Conservation (phyloP, 768 basidiomycete genomes). For the Phanerochaete carnosa region DNA sequence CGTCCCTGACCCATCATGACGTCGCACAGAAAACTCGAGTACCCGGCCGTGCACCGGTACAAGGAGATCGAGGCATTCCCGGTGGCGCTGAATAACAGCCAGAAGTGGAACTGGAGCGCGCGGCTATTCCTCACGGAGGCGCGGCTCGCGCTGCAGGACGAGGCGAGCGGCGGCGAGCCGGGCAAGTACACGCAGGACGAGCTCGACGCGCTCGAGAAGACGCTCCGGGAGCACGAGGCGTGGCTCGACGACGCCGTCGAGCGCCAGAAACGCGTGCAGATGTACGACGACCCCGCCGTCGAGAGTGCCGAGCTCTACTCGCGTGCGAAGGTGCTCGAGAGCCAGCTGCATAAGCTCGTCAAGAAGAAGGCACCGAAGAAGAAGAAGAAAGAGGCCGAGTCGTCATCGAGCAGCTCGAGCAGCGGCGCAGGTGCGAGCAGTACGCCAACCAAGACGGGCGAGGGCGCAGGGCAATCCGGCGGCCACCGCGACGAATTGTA, state of each 20-base stretch:
- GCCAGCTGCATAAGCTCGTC: constrained; percentile 61
- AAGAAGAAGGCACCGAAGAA: constrained; percentile 67
- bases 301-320: constrained; percentile 83
- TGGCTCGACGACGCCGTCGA: constrained; percentile 85
- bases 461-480: background rate
- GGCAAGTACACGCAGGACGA: constrained; percentile 89
- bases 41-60: constrained; percentile 82
- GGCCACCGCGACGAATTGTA: constrained; percentile 23
- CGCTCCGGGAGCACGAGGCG: constrained; percentile 71
- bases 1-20: no score
- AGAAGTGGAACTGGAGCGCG: constrained; percentile 87
- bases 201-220: constrained; percentile 71
- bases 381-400: constrained; percentile 51
- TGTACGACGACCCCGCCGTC: constrained; percentile 83
- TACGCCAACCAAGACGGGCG: constrained; percentile 11
- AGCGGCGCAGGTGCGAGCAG: constrained; percentile 28
- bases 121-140: constrained; percentile 86
- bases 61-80: constrained; percentile 87
- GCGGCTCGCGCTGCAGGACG: constrained; percentile 61
- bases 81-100: constrained; percentile 73
- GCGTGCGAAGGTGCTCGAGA: constrained; percentile 77
- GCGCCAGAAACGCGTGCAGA: constrained; percentile 72
- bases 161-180: constrained; percentile 47
- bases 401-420: no score
- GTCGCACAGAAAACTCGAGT: constrained; percentile 67